Evolutionary conservation across 2,329 filamentous ascomycete genomes (phyloP).

Genomic region (Penicillium sp.): DNA sequence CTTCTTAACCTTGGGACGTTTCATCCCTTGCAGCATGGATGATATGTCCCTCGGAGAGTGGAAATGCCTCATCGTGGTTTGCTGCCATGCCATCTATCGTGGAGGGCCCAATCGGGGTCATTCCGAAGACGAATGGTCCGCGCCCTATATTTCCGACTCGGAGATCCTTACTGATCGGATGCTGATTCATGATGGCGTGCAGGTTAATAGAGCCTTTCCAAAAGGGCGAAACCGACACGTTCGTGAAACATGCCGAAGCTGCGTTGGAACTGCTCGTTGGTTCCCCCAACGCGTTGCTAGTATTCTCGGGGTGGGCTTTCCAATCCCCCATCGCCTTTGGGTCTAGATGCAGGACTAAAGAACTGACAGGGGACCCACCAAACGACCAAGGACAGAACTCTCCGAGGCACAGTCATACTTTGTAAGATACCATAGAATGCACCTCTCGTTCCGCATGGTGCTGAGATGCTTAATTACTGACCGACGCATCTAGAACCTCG

Average conservation of each 20-base stretch:
- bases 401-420: slow-evolving; percentile 66
- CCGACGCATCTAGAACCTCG: slow-evolving; percentile 31
- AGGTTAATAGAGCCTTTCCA: slow-evolving; percentile 77
- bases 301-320: slow-evolving; percentile 66
- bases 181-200: background rate
- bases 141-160: background rate
- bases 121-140: slow-evolving; percentile 61
- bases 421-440: slow-evolving; percentile 28
- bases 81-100: slow-evolving; percentile 78
- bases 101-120: slow-evolving; percentile 55
- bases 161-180: background rate
- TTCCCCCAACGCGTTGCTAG: slow-evolving; percentile 53
- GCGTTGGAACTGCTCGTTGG: slow-evolving; percentile 57
- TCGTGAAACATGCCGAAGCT: slow-evolving; percentile 69
- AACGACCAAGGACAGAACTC: slow-evolving; percentile 50
- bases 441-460: background rate
- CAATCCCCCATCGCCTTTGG: slow-evolving; percentile 6
- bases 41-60: background rate
- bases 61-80: slow-evolving; percentile 70
- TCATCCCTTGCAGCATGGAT: background rate
- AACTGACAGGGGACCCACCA: slow-evolving; percentile 59
- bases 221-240: slow-evolving; percentile 72
- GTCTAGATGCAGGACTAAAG: background rate
- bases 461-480: background rate
- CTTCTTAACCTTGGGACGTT: background rate